These are phyloP conservation scores for Ploettnerulaceae sp. DNA, from an alignment of 2,329 filamentous ascomycete genomes.

Conservation along the genomic window DNA sequence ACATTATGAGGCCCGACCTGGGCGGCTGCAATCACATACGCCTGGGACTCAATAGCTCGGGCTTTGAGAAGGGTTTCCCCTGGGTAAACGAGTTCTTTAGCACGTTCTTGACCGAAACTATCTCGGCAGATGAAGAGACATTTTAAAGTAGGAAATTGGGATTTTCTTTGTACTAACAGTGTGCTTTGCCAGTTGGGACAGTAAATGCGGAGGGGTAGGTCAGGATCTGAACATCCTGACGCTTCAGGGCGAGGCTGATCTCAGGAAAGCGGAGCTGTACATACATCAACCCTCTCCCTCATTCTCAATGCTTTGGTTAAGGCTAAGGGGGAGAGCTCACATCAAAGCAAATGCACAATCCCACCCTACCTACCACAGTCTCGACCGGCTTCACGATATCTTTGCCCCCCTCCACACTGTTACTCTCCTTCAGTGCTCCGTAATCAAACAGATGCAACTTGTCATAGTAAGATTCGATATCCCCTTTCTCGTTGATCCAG, in stretches of 20 bases:
- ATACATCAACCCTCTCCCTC: not conserved
- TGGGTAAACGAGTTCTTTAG: too few species aligned
- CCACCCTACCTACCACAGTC: constrained; percentile 70
- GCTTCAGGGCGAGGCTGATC: constrained; percentile 60
- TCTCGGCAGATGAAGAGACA: too few species aligned
- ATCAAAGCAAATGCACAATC: constrained; percentile 85
- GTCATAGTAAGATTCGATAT: constrained; percentile 63
- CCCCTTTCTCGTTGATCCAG: constrained; percentile 59
- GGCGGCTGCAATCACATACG: constrained; percentile 81
- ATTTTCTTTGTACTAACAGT: too few species aligned
- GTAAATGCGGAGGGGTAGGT: constrained; percentile 91
- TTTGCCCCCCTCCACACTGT: constrained; percentile 63
- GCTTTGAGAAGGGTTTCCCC: constrained; percentile 74
- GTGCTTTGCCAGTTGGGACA: constrained; percentile 73
- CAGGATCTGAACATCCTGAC: constrained; percentile 67
- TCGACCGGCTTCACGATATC: constrained; percentile 64
- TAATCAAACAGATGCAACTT: constrained; percentile 88
- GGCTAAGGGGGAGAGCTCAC: too few species aligned
- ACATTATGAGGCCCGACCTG: constrained; percentile 72
- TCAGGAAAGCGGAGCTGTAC: constrained; percentile 70
- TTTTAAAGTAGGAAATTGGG: too few species aligned
- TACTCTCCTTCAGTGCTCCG: constrained; percentile 59
- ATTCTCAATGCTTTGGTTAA: too few species aligned
- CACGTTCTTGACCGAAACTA: too few species aligned
- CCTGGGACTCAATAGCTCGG: constrained; percentile 83